Percentiles rank a stretch among this genome's conserved stretches.
Evolutionary conservation across 306 rosid genomes (phyloP).

Genomic region (Canavalia gladiata): DNA sequence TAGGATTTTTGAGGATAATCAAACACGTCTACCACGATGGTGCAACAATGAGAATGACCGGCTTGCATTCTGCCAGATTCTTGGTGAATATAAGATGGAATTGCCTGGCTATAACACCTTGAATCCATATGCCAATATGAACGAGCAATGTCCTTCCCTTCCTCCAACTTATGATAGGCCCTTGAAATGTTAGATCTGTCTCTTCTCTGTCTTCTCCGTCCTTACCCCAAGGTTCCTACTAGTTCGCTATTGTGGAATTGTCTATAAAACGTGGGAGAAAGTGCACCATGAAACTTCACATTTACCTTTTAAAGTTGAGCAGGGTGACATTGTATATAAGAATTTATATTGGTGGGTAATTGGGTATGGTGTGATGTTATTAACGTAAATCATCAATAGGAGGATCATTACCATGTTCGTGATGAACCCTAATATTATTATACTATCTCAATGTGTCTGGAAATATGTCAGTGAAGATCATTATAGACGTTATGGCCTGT

Average conservation of each 20-base stretch:
- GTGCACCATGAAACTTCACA: conserved; percentile 13
- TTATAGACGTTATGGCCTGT: conserved; percentile 14
- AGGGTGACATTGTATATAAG: conserved; percentile 33
- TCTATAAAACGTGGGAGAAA: conserved; percentile 9
- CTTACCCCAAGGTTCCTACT: background rate
- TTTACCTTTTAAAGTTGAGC: conserved; percentile 7
- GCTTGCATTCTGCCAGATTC: conserved; percentile 96
- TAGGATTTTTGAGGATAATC: conserved; percentile 82
- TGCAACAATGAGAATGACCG: conserved; percentile 70
- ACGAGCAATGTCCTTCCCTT: conserved; percentile 90
- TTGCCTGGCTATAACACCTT: conserved; percentile 86
- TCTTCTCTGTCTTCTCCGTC: background rate
- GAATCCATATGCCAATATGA: conserved; percentile 89
- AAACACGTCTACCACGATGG: conserved; percentile 86
- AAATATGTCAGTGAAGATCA: background rate
- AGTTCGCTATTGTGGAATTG: conserved; percentile 38
- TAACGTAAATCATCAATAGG: conserved; percentile 15
- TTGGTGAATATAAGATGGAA: conserved; percentile 93
- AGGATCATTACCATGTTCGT: conserved; percentile 25
- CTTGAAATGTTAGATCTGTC: conserved; percentile 55
- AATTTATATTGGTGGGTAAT: conserved; percentile 33
- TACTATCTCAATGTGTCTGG: background rate
- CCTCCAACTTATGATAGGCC: conserved; percentile 89
- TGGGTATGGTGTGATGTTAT: conserved; percentile 34
- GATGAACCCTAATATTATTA: conserved; percentile 2